A percentile compares a stretch with the other conserved stretches of the same genome.
Evolutionary conservation across 2,329 filamentous ascomycete genomes (phyloP).

Genomic region (Rhytidhysteron rufulum): DNA sequence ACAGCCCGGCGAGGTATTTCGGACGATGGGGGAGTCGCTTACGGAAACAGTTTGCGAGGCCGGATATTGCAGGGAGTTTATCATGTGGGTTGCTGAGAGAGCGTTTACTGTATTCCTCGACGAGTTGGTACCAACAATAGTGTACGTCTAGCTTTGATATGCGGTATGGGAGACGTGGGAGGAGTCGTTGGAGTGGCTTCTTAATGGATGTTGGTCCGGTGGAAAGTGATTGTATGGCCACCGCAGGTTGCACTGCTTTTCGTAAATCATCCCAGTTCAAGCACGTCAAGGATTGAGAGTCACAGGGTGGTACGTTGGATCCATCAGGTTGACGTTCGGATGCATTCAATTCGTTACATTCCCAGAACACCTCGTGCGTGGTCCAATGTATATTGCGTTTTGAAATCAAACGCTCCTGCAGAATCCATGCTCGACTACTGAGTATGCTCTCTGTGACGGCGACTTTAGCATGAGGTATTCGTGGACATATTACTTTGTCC

Average conservation of each 20-base stretch:
- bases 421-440: conserved; percentile 1
- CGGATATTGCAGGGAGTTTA: conserved; percentile 2
- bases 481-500: background rate
- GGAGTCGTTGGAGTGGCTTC: no score
- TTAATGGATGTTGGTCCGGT: background rate
- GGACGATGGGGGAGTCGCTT: background rate
- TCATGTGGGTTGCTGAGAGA: background rate
- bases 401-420: conserved; percentile 1
- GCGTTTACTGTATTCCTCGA: conserved; percentile 1
- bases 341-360: background rate
- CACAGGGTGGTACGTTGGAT: background rate
- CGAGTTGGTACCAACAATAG: background rate
- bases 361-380: background rate
- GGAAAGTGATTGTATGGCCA: background rate
- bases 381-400: conserved; percentile 3
- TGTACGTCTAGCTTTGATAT: background rate
- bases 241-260: background rate
- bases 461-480: background rate
- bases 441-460: background rate
- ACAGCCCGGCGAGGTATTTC: conserved; percentile 3
- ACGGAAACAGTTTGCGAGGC: background rate
- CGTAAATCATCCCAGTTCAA: background rate
- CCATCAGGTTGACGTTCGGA: background rate
- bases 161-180: background rate
- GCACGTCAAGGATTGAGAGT: background rate